Evolutionary conservation across 2,329 filamentous ascomycete species (phyloP), one percentile per base, ranked within the genome.

Genomic region (Hymenoscyphus linearis): DNA sequence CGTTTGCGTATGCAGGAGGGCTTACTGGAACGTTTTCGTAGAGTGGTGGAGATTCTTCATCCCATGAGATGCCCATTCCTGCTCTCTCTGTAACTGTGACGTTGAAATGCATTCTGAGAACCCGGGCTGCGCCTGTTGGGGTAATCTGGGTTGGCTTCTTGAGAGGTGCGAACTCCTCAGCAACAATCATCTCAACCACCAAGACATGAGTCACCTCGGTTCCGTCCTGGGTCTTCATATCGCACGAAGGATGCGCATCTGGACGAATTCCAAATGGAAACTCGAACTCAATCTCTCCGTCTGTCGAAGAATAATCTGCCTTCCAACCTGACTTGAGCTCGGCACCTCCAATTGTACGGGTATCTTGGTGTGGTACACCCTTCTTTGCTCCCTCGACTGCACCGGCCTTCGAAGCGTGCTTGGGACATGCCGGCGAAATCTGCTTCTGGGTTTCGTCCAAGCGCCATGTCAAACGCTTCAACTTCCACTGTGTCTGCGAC

Each of bases 1-100:
- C 35, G 9, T 65, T 60, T 14, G 60, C 61, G 75, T 93, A 93
- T 5, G 80, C 82, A 0, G 93, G 93, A 55, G 93, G 93, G 69
- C 88, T 91, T 2, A 86, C 87, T 0, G 93, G 93, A 50, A 98
- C 92, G 72, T 98, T 91, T 75, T 95, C 89, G 76, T 99, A 99
- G 67, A 96, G 85, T 0, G 93, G 93, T 13, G 93, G 93, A 71
- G 90, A 87, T 78, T 99, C 93, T 76, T 97, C 93, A 69, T 98
- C 93, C 93, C 95, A 99, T 68, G 89, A 91, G 69, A 99, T 93
- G 57, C 93, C 93, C 73, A 96, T 83, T 18, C 93, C 93, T 22
- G 71, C 97, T 91, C 93, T 92, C 76, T 97, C 93, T 3, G 93
- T 97, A 60, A 98, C 82, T 61, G 86, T 80, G 58, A 95, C 81